A percentile compares a stretch with the other conserved stretches of the same genome.
phyloP scores from a whole-genome alignment of 495 filamentous ascomycete genomes.

The Hyaloscypha bicolor region DNA sequence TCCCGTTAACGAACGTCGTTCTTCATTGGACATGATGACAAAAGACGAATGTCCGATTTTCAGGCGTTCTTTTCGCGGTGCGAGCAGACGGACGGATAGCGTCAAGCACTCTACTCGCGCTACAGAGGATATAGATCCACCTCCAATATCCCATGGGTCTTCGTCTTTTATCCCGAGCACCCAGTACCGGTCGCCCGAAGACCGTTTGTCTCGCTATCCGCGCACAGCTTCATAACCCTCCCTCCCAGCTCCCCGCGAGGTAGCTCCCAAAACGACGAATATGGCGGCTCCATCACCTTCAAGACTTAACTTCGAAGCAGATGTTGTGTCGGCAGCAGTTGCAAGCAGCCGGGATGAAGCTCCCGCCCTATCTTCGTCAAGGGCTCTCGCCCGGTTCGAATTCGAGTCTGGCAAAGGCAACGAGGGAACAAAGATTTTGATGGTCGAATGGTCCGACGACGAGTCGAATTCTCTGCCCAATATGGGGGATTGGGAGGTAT shows the following conservation, averaged over 20 bases:
- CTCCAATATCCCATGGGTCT: neutral
- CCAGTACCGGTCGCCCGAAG: conserved; percentile 25
- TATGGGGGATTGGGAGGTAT: conserved; percentile 64
- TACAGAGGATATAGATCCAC: conserved; percentile 19
- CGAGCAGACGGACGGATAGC: neutral
- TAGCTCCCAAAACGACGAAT: conserved; percentile 22
- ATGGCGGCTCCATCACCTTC: conserved; percentile 32
- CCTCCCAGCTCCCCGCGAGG: conserved; percentile 25
- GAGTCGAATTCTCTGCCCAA: conserved; percentile 35
- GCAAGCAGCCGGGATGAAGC: conserved; percentile 20
- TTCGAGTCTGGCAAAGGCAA: conserved; percentile 76
- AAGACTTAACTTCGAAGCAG: conserved; percentile 31
- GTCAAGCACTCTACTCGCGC: conserved; percentile 7
- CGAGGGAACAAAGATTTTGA: conserved; percentile 82
- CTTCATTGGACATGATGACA: conserved; percentile 23
- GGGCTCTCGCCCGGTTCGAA: conserved; percentile 78
- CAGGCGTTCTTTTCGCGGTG: conserved; percentile 20
- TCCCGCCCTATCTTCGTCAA: conserved; percentile 41
- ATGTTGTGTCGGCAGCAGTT: conserved; percentile 14
- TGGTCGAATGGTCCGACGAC: conserved; percentile 79
- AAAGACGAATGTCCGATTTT: conserved; percentile 19
- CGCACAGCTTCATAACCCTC: conserved; percentile 19
- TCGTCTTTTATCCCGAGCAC: conserved; percentile 21
- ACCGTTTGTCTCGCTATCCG: neutral
- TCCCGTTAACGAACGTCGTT: neutral